phyloP scores from a whole-genome alignment of 2,329 filamentous ascomycete species.

The Eurotiales sp. region DNA sequence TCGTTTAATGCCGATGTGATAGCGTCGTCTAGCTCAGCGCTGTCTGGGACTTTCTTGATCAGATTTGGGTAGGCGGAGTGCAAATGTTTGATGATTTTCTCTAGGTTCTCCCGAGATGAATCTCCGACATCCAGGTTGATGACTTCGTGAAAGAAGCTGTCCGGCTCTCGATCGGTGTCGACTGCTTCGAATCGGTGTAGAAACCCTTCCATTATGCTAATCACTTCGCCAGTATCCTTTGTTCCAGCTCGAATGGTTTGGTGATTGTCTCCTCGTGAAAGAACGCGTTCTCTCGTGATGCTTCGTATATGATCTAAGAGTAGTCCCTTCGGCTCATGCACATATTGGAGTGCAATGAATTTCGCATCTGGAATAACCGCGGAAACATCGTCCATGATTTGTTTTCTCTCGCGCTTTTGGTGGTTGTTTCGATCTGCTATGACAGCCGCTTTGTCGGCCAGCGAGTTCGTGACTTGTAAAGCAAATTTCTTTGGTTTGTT shows the following conservation, averaged over 20 bases:
- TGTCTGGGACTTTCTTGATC: constrained; percentile 61
- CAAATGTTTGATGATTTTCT: constrained; percentile 68
- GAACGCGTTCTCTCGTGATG: constrained; percentile 72
- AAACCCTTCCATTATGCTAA: constrained; percentile 94
- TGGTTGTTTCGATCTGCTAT: constrained; percentile 95
- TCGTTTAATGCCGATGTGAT: constrained; percentile 70
- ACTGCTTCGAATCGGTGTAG: constrained; percentile 78
- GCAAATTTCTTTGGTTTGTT: constrained; percentile 76
- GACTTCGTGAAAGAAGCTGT: constrained; percentile 75
- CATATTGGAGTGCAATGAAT: constrained; percentile 83
- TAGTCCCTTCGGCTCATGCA: constrained; percentile 62
- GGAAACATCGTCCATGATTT: constrained; percentile 76
- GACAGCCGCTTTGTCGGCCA: constrained; percentile 66
- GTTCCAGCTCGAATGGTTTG: constrained; percentile 91
- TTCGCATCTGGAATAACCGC: constrained; percentile 60
- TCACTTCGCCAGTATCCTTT: constrained; percentile 67
- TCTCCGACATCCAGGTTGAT: constrained; percentile 78
- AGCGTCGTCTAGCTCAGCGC: constrained; percentile 73
- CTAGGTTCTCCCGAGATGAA: constrained; percentile 80
- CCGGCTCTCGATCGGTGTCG: constrained; percentile 63
- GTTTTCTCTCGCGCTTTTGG: constrained; percentile 77
- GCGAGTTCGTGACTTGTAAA: constrained; percentile 60
- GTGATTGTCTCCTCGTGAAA: constrained; percentile 89
- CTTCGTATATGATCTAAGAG: constrained; percentile 68
- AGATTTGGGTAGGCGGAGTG: constrained; percentile 75